phyloP scores from a whole-genome alignment of 805 yeast species.

The Saccharomyces paradoxus region DNA sequence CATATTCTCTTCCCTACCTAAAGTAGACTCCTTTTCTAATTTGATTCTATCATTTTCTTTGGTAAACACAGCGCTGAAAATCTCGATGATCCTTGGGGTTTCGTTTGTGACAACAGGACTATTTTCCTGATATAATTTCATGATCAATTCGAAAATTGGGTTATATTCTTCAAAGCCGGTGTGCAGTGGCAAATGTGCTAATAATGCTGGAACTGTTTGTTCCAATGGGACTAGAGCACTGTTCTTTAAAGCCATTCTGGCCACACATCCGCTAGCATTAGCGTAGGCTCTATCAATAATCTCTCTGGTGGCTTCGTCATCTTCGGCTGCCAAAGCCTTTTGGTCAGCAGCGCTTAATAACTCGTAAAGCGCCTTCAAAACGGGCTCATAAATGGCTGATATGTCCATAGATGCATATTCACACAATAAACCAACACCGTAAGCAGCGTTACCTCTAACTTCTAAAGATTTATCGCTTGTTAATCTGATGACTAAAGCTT shows the following conservation, averaged over 20 bases:
- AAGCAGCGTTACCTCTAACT: constrained; percentile 91
- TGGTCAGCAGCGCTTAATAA: constrained; percentile 72
- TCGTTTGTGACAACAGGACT: constrained; percentile 45
- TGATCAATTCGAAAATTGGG: constrained; percentile 75
- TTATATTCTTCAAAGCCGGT: constrained; percentile 88
- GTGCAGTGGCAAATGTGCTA: constrained; percentile 74
- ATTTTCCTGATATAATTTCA: constrained; percentile 59
- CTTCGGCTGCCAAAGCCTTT: constrained; percentile 45
- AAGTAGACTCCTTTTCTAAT: constrained; percentile 61
- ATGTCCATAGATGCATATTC: constrained; percentile 45
- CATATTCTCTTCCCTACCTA: constrained; percentile 78
- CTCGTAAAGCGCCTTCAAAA: constrained; percentile 60
- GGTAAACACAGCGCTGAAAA: constrained; percentile 62
- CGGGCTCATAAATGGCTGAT: constrained; percentile 54
- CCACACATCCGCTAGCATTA: constrained; percentile 95
- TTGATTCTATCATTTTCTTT: constrained; percentile 70
- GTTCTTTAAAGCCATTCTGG: constrained; percentile 76
- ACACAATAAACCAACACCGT: constrained; percentile 79
- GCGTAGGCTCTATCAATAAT: constrained; percentile 78
- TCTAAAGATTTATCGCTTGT: constrained; percentile 72
- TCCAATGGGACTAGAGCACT: constrained; percentile 66
- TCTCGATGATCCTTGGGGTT: constrained; percentile 55
- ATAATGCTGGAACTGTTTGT: constrained; percentile 64
- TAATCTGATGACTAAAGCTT: constrained; percentile 59
- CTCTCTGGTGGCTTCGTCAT: constrained; percentile 70